Base-by-base conservation (phyloP, 805 yeast genomes). In the Jamesozyma spencerorum region DNA sequence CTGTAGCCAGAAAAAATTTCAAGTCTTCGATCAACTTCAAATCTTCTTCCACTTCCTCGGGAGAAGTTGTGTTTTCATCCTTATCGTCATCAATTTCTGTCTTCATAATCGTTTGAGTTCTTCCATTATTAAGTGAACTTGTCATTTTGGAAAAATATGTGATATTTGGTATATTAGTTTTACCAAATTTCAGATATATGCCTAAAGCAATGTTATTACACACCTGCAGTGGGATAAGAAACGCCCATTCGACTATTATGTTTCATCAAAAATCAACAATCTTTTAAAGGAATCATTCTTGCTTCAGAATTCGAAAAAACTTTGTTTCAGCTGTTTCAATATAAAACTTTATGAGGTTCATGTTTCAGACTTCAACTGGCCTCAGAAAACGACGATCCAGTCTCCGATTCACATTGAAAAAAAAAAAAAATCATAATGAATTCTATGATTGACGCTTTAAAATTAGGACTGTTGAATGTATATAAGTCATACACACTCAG, bases 1-100 rank as follows among this genome's bases (percentile, higher is more conserved):
- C 97, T 0, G 95, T 85, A 2, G 86, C 85, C 35, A 90, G 65
- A 54, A 90, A 90, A 63, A 81, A 81, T 65, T 86, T 85, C 49
- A 88, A 63, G 54, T 84, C 92, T 47, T 82, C 87, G 18, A 82
- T 78, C 14, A 44, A 28, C 57, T 30, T 34, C 5, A 41, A 11
- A 3, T 37, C 32, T 22, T 41, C 44, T 8, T 37, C 40, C 11
- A 41, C 38, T 34, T 54, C 54, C 22, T 51, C 55, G 1, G 37
- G 34, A n/a, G 36, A 27, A 5, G 30, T 17, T 2, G 28, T 15
- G 12, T 28, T 12, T 1, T 11, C 37, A 11, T 29, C 37, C 13
- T 31, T 41, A 17, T 35, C 36, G 13, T 36, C 33, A 12, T 40
- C 31, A 13, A 22, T 2, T 14, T 34, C 33, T 7, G 32, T 29